phyloP scores from a whole-genome alignment of 1,139 yeast species.

The Blastobotrys petasosporus region DNA sequence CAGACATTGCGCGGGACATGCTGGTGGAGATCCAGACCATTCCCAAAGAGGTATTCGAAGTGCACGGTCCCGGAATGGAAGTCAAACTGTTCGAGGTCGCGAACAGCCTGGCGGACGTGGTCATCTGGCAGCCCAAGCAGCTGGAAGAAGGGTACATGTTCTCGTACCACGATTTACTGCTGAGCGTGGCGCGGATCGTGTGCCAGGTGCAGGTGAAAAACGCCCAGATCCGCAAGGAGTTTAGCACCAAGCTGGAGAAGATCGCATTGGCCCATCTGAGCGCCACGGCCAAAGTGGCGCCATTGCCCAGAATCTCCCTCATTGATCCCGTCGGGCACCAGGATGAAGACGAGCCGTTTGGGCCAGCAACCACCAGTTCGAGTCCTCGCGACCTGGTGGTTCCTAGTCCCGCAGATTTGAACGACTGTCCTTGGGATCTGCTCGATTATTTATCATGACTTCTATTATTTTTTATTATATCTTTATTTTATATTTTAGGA shows the following conservation, averaged over 20 bases:
- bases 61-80: constrained; percentile 23
- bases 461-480: too few species aligned
- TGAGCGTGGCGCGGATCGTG: background rate
- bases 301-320: too few species aligned
- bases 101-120: background rate
- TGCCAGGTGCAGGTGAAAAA: background rate
- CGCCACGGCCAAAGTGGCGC: background rate
- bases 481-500: too few species aligned
- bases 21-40: constrained; percentile 13
- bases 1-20: constrained; percentile 16
- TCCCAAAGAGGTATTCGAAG: constrained; percentile 16
- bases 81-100: constrained; percentile 14
- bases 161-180: background rate
- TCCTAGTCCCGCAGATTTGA: too few species aligned
- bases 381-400: too few species aligned
- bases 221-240: background rate
- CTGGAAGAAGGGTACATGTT: background rate
- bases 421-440: too few species aligned
- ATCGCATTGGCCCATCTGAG: background rate
- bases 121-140: background rate
- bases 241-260: background rate
- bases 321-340: too few species aligned
- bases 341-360: too few species aligned
- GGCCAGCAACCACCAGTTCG: too few species aligned
- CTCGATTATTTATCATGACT: too few species aligned